Conservation (phyloP, 1,284 basidiomycete genomes). For the Ceratobasidium sp. region DNA sequence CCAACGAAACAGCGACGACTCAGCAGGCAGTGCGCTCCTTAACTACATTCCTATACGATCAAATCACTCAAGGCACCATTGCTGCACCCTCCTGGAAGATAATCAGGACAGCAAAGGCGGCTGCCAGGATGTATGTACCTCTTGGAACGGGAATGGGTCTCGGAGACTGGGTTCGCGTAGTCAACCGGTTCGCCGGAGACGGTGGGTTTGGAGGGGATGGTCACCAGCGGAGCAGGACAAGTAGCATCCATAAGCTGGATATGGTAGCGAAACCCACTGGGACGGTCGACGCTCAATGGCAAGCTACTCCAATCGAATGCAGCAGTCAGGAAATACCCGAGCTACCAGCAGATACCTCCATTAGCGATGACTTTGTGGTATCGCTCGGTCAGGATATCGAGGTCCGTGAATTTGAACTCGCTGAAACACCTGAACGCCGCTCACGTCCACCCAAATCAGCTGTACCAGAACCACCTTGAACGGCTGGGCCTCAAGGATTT, state of each 20-base stretch:
- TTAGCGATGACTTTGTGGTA: slow-evolving; percentile 48
- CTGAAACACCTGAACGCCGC: background rate
- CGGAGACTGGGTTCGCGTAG: slow-evolving; percentile 82
- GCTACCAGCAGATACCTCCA: background rate
- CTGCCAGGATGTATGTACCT: slow-evolving; percentile 81
- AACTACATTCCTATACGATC: slow-evolving; percentile 70
- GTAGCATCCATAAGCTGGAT: background rate
- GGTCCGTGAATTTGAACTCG: slow-evolving; percentile 57
- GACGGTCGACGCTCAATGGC: slow-evolving; percentile 15
- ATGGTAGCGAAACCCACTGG: background rate
- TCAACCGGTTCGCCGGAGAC: slow-evolving; percentile 63
- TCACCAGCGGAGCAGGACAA: slow-evolving; percentile 25
- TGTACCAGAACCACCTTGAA: slow-evolving; percentile 75
- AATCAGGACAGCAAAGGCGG: slow-evolving; percentile 76
- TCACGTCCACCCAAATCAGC: slow-evolving; percentile 56
- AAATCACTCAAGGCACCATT: slow-evolving; percentile 78
- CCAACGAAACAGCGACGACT: slow-evolving; percentile 17
- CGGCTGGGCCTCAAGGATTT: slow-evolving; percentile 80
- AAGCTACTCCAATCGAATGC: background rate
- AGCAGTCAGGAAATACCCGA: background rate
- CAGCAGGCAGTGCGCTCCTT: slow-evolving; percentile 64
- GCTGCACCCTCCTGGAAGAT: slow-evolving; percentile 85
- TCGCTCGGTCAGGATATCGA: slow-evolving; percentile 68
- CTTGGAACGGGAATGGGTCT: slow-evolving; percentile 82
- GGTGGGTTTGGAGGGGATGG: slow-evolving; percentile 36